Evolutionary conservation across 2,329 filamentous ascomycete species (phyloP), one percentile per base, ranked within the genome.

Genomic region (Alternaria dauci): DNA sequence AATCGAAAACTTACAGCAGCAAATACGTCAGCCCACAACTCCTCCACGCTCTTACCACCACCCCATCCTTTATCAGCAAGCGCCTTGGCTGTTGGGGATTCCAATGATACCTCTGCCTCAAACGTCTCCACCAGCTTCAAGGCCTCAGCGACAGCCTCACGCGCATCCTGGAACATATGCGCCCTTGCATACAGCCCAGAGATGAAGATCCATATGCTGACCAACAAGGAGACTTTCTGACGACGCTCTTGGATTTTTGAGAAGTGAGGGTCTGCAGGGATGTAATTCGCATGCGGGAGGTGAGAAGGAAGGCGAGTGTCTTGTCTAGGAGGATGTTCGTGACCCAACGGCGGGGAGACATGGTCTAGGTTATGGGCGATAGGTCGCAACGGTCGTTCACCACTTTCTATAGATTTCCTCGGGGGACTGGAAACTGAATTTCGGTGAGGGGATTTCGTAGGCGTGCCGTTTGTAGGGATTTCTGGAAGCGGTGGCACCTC

Each of bases 191-290:
- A 99, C 66, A 98, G 89, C 0, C 91, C 91, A 2, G 93, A 91
- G 62, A 97, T 93, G 74, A 95, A 90, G 8, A 97, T 83, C 95
- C 95, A 99, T 32, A 97, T 89, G 66, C 90, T 90, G 20, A 93
- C 82, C 16, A 99, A 79, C 11, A 89, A 74, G 5, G 82, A 82
- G 12, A 87, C 80, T 16, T 83, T 85, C 59, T 88, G 85, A 55
- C 84, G 84, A 52, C 86, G 82, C 51, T 83, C 81, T 62, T 86
- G 83, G 8, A 81, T 63, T 20, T 79, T 76, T 2, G 84, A 80
- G 58, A 87, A 86, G 53, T 81, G 81, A 41, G 85, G 83, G 30
- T 84, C 72, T 11, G 80, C 73, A 20, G 74, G 62, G 6, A 78
- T 70, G 18, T 75, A 74, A 47, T 76, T 64, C 8, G 69, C 59